Evolutionary conservation across 2,329 filamentous ascomycete species (phyloP).

Genomic region (Aureobasidium musti): DNA sequence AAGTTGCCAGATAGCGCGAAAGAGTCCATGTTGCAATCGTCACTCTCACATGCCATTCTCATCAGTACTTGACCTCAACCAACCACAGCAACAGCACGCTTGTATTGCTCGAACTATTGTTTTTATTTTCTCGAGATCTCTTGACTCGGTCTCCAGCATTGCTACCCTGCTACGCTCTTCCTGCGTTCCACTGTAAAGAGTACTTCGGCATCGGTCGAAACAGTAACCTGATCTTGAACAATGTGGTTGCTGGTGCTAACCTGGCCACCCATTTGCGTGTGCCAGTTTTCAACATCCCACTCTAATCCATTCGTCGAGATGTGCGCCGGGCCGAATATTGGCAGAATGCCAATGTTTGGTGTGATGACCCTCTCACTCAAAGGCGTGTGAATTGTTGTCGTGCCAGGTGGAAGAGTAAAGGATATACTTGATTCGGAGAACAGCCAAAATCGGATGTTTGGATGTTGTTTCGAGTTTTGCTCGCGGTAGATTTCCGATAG

Average conservation of each 20-base stretch:
- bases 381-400: slow-evolving; percentile 68
- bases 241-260: slow-evolving; percentile 56
- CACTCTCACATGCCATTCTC: not conserved
- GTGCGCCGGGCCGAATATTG: slow-evolving; percentile 73
- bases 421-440: slow-evolving; percentile 79
- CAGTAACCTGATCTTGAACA: slow-evolving; percentile 44
- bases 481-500: slow-evolving; percentile 76
- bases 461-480: slow-evolving; percentile 43
- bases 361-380: slow-evolving; percentile 59
- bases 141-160: not conserved
- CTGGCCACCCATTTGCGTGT: slow-evolving; percentile 56
- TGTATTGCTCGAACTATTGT: too few species aligned
- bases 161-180: slow-evolving; percentile 10
- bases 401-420: slow-evolving; percentile 71
- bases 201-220: slow-evolving; percentile 48
- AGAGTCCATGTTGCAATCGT: not conserved
- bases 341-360: slow-evolving; percentile 82
- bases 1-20: not conserved
- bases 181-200: slow-evolving; percentile 51
- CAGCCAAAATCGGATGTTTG: slow-evolving; percentile 64
- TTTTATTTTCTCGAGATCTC: not conserved
- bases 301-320: slow-evolving; percentile 80
- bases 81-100: too few species aligned
- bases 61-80: too few species aligned
- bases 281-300: slow-evolving; percentile 87